Conservation (phyloP, 257 asterid species). For the Nicotiana benthamiana region DNA sequence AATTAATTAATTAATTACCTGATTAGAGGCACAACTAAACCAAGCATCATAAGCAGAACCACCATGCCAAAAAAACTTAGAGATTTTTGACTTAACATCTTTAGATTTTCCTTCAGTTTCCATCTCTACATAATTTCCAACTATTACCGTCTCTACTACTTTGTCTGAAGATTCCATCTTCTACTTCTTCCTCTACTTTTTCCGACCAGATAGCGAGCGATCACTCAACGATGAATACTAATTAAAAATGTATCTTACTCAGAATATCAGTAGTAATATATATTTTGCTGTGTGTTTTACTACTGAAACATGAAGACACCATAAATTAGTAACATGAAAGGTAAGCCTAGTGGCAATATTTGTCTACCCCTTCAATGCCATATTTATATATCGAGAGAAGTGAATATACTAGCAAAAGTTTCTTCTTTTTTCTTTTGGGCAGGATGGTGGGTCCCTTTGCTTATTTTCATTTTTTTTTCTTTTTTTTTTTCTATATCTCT, state of each 20-base stretch:
- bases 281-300: neutral
- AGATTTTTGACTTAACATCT: constrained; percentile 19
- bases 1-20: neutral
- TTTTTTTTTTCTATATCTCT: no score
- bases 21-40: constrained; percentile 16
- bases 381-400: neutral
- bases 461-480: neutral
- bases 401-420: neutral
- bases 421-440: neutral
- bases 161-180: constrained; percentile 8
- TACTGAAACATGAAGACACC: neutral
- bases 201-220: no score
- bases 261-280: neutral
- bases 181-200: no score
- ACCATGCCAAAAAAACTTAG: constrained; percentile 36
- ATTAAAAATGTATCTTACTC: no score
- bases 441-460: neutral
- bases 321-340: neutral
- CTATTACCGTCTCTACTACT: constrained; percentile 28
- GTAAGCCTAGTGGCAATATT: neutral
- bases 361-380: neutral
- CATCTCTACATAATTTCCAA: constrained; percentile 32
- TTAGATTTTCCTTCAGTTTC: constrained; percentile 17
- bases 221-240: no score
- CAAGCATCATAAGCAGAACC: constrained; percentile 41